Conservation (phyloP, 495 filamentous ascomycete genomes). For the Podospora pseudoanserina region DNA sequence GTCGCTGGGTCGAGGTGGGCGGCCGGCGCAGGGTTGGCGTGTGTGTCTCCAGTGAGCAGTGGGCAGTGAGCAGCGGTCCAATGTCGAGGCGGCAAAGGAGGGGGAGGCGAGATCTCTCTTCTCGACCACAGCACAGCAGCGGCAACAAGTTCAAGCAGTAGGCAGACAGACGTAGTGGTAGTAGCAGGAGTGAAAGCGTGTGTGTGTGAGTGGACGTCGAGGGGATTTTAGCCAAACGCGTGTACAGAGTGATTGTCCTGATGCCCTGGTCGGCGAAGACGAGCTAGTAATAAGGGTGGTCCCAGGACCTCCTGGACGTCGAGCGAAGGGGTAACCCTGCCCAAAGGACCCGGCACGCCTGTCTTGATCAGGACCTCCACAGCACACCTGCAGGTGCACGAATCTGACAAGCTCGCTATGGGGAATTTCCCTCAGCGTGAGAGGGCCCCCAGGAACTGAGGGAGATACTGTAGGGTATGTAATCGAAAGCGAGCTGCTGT, state of each 20-base stretch:
- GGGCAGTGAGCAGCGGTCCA: neutral
- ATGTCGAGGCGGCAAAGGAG: neutral
- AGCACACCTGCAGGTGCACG: slow-evolving; percentile 2
- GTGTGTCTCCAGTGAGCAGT: neutral
- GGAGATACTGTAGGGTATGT: neutral
- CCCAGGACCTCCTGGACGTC: slow-evolving; percentile 18
- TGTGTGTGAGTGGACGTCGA: slow-evolving; percentile 21
- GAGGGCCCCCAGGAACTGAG: neutral
- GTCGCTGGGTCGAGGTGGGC: neutral
- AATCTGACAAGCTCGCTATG: slow-evolving; percentile 5
- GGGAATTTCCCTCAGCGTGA: neutral
- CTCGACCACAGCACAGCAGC: neutral
- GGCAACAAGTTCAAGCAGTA: neutral
- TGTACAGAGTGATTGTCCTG: slow-evolving; percentile 3
- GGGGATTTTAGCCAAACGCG: slow-evolving; percentile 27
- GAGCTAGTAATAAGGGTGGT: slow-evolving; percentile 19
- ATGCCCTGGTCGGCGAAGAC: slow-evolving; percentile 15
- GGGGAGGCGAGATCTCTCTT: neutral
- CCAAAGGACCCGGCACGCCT: slow-evolving; percentile 11
- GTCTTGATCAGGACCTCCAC: slow-evolving; percentile 23
- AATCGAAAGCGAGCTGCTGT: neutral
- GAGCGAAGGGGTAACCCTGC: slow-evolving; percentile 26
- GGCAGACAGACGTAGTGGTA: neutral
- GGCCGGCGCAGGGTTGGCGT: neutral
- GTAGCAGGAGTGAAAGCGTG: neutral